These are phyloP conservation scores for Tolypocladium tundrense DNA, from an alignment of 2,329 filamentous ascomycete species.

Conservation along the genomic window DNA sequence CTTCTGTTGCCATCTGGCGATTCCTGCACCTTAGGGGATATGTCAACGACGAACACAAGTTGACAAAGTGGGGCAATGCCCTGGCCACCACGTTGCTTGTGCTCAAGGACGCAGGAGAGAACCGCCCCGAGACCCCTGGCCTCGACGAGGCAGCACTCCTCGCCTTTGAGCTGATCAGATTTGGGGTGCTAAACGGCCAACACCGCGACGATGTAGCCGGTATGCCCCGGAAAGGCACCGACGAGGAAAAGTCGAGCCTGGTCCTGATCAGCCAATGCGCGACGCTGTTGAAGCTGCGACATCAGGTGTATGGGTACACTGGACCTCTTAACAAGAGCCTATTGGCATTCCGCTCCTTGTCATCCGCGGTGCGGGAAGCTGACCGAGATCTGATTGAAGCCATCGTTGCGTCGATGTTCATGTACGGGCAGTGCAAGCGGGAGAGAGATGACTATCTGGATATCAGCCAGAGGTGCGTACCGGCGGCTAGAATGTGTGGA, in stretches of 20 bases:
- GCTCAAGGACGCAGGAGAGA: conserved; percentile 43
- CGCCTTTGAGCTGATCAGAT: conserved; percentile 74
- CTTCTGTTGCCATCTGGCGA: conserved; percentile 70
- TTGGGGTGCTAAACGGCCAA: conserved; percentile 66
- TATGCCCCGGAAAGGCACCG: conserved; percentile 44
- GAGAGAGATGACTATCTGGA: conserved; percentile 55
- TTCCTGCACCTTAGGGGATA: conserved; percentile 87
- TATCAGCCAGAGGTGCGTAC: conserved; percentile 59
- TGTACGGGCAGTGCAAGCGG: conserved; percentile 69
- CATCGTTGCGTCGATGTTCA: conserved; percentile 67
- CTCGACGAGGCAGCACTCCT: conserved; percentile 72
- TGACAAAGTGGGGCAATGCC: conserved; percentile 77
- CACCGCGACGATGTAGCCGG: conserved; percentile 47
- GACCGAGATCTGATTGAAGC: conserved; percentile 80
- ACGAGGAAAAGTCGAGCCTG: conserved; percentile 67
- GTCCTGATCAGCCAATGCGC: conserved; percentile 80
- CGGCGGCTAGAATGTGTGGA: not conserved
- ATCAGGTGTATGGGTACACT: conserved; percentile 82
- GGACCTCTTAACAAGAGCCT: conserved; percentile 87
- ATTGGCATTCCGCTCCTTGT: conserved; percentile 75
- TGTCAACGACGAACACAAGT: conserved; percentile 63
- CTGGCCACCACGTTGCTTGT: conserved; percentile 59
- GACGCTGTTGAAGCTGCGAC: conserved; percentile 70
- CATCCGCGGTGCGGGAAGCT: conserved; percentile 66
- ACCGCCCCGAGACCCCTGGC: conserved; percentile 30